A percentile compares a stretch with the other conserved stretches of the same genome.
phyloP scores from a whole-genome alignment of 2,329 filamentous ascomycete genomes.

The Salinomyces thailandicus region DNA sequence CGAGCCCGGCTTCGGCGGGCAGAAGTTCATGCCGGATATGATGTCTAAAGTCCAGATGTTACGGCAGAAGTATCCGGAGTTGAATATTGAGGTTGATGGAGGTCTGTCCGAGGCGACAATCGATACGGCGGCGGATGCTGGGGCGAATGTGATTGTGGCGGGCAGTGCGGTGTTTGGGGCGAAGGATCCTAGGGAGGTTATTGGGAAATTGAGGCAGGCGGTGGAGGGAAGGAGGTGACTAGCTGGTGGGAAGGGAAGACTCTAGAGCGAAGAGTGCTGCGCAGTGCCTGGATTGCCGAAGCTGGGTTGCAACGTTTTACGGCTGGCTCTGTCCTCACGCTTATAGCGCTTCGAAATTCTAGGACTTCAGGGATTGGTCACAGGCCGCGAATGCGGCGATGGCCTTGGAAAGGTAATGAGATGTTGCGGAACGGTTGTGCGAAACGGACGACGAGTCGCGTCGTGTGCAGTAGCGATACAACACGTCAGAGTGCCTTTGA shows the following conservation, averaged over 20 bases:
- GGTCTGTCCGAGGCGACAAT: conserved; percentile 82
- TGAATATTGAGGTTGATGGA: conserved; percentile 97
- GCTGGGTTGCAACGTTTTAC: no score
- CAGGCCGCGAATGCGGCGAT: neutral
- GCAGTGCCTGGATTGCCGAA: no score
- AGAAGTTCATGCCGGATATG: conserved; percentile 96
- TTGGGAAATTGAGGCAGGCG: conserved; percentile 64
- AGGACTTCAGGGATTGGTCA: neutral
- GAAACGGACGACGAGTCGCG: no score
- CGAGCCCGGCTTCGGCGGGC: conserved; percentile 90
- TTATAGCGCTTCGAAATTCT: no score
- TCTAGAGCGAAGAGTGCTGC: neutral
- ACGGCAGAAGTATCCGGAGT: conserved; percentile 70
- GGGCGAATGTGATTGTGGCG: conserved; percentile 95
- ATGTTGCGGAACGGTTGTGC: no score
- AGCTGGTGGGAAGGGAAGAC: conserved; percentile 10
- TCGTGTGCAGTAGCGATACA: no score
- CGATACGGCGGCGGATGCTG: conserved; percentile 85
- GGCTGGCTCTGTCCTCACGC: no score
- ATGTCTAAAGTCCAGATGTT: conserved; percentile 86
- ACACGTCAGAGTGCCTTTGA: no score
- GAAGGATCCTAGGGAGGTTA: conserved; percentile 76
- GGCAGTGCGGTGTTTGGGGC: conserved; percentile 94
- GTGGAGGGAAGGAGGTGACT: conserved; percentile 53
- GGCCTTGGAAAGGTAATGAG: no score